Evolutionary conservation across 2,329 filamentous ascomycete species (phyloP).

Genomic region (Epichloe elymi): DNA sequence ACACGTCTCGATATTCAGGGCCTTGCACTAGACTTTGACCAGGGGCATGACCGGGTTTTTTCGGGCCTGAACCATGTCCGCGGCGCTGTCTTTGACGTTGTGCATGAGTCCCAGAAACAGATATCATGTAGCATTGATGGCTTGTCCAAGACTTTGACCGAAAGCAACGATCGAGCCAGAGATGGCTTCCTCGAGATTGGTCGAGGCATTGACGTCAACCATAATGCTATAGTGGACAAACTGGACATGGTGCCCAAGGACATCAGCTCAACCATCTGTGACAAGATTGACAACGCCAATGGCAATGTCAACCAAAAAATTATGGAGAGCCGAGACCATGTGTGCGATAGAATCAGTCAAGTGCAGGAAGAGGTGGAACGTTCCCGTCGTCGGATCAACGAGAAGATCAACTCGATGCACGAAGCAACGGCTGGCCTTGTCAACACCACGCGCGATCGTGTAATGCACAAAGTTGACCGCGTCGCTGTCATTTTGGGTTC

Average conservation of each 20-base stretch:
- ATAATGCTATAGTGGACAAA: not conserved
- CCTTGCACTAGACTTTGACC: not conserved
- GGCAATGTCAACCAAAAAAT: not conserved
- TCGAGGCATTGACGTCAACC: not conserved
- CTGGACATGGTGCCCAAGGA: not conserved
- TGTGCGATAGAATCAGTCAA: not conserved
- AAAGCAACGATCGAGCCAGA: not conserved
- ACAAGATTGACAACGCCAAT: conserved; percentile 1
- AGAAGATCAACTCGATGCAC: conserved; percentile 2
- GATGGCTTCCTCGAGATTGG: conserved; percentile 1
- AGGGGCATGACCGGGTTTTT: not conserved
- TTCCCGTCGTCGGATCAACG: conserved; percentile 2
- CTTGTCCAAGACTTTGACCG: not conserved
- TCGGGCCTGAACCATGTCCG: not conserved
- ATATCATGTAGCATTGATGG: not conserved
- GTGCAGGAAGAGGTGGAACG: conserved; percentile 1
- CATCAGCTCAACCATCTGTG: not conserved
- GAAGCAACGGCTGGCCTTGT: conserved; percentile 1
- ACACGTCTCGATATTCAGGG: conserved; percentile 1
- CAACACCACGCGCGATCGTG: not conserved
- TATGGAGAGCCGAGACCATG: not conserved
- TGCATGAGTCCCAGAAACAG: not conserved
- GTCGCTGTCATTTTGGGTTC: not conserved
- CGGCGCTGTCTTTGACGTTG: not conserved
- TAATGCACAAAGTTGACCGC: not conserved